Base-by-base conservation (phyloP, 495 filamentous ascomycete species). In the Xylaria flabelliformis region DNA sequence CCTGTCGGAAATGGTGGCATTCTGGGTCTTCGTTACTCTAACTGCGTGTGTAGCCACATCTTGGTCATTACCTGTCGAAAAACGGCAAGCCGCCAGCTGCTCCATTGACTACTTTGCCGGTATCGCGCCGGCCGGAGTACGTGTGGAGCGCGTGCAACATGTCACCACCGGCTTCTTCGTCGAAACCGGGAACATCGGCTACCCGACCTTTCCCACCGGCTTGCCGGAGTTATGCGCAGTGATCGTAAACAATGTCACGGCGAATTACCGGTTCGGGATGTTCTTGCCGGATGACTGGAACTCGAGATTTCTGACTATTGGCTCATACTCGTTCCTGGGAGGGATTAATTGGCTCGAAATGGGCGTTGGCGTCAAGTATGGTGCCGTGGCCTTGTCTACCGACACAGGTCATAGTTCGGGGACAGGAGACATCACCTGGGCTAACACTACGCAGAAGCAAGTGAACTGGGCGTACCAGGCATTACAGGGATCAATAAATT, bases 341-440 rank as follows among this genome's bases (percentile, higher is more conserved):
- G 85, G 86, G 0, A 85, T 88, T 48, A 86, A 86, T 69, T 88
- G 82, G 81, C 80, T 82, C 53, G 87, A 88, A 51, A 86, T 88
- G 82, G 84, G 77, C 10, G 73, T 79, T 4, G 82, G 82, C 13
- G 72, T 73, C 0, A 72, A 78, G 2, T 85, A 84, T 64, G 87
- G 87, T 53, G 87, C 88, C 74, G 88, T 88, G 24, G 77, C 82
- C 26, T 80, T 89, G 44, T 86, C 86, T 7, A 90, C 87, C 2
- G 85, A 90, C 74, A 87, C 84, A 8, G 89, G 88, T 0, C 88
- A 90, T 71, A 86, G 82, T 69, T 83, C 82, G 3, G 76, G 80
- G 12, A 29, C 74, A 8, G 74, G 65, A 12, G 82, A 86, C 73
- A 79, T 83, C 36, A 74, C 76, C 9, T 90, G 88, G 88, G 85